Base-by-base conservation (phyloP, 2,329 filamentous ascomycete species). In the Diaporthe capsici region DNA sequence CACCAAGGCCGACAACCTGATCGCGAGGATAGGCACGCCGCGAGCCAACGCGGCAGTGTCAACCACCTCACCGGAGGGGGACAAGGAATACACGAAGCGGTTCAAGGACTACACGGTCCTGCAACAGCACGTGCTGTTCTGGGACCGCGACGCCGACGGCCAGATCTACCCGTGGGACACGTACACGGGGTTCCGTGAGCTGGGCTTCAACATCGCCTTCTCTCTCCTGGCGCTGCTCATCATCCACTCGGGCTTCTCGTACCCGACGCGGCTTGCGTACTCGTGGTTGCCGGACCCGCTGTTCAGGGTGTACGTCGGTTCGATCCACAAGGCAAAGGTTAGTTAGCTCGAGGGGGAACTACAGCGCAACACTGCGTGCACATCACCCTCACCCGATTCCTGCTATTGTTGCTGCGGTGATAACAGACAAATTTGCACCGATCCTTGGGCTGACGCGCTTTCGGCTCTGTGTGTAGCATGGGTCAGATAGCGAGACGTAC, bases 401-500 rank as follows among this genome's bases (percentile, higher is more conserved):
- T 31, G 31, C 3, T 22, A 0, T 10, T 10, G 7, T 20, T 17
- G 17, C 31, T 34, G 17, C 53, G 31, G 28, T 8, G 25, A 57
- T 2, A 22, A 22, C 28, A 34, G 15, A 51, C 28, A 58, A 9
- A 31, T 2, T 28, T 39, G 20, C 22, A 31, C 22, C 51, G 5
- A 51, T 4, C 4, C 6, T 10, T 44, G 20, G 13, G 8, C n/a
- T 17, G 37, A 53, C 25, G 28, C 20, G 34, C 34, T 72, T 47
- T 37, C 53, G 6, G 53, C 28, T 15, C 3, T n/a, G 22, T 1
- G 1, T n/a, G 4, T n/a, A 87, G 81, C 87, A 88, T 76, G 87
- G 86, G 7, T 86, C 84, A 70, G 87, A 88, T 76, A 86, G 82
- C 28, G 85, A 84, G 15, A 84, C 84, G 0, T 89, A 86, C 74